Percentiles rank a stretch among this genome's conserved stretches.
phyloP scores from a whole-genome alignment of 2,329 filamentous ascomycete species.

The Fusarium sp. region DNA sequence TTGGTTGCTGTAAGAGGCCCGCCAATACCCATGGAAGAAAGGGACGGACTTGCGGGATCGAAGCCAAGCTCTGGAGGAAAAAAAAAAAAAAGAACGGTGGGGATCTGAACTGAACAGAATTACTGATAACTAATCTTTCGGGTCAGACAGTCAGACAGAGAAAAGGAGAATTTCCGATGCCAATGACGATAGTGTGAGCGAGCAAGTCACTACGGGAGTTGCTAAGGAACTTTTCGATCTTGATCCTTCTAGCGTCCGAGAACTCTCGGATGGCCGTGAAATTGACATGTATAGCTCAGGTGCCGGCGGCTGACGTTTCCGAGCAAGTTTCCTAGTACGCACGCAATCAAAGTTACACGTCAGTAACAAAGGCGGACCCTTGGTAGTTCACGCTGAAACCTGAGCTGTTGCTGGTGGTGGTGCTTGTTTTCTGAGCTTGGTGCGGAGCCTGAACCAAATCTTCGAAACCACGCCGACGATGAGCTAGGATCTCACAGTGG shows the following conservation, averaged over 20 bases:
- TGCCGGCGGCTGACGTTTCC: background rate
- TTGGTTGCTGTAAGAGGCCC: slow-evolving; percentile 19
- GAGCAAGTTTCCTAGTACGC: slow-evolving; percentile 3
- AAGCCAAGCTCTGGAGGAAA: slow-evolving; percentile 15
- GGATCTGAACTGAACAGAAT: background rate
- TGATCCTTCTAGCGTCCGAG: slow-evolving; percentile 38
- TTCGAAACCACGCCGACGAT: slow-evolving; percentile 19
- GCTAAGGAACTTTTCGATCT: slow-evolving; percentile 16
- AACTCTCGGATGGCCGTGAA: slow-evolving; percentile 34
- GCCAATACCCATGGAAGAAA: slow-evolving; percentile 18
- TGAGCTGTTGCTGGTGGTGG: background rate
- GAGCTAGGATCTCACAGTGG: slow-evolving; percentile 35
- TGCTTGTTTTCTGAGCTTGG: background rate
- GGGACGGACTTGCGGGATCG: slow-evolving; percentile 14
- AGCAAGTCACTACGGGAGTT: background rate
- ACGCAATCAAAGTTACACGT: slow-evolving; percentile 11
- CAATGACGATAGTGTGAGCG: slow-evolving; percentile 27
- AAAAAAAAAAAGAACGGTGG: slow-evolving; percentile 28
- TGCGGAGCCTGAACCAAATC: slow-evolving; percentile 13
- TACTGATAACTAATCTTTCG: background rate
- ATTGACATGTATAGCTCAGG: slow-evolving; percentile 20
- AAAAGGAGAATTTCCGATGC: slow-evolving; percentile 13
- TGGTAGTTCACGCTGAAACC: slow-evolving; percentile 16
- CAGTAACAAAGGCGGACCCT: slow-evolving; percentile 18
- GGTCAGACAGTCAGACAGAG: slow-evolving; percentile 3